phyloP scores from a whole-genome alignment of 2,329 filamentous ascomycete genomes.

The Alternaria triticimaculans region DNA sequence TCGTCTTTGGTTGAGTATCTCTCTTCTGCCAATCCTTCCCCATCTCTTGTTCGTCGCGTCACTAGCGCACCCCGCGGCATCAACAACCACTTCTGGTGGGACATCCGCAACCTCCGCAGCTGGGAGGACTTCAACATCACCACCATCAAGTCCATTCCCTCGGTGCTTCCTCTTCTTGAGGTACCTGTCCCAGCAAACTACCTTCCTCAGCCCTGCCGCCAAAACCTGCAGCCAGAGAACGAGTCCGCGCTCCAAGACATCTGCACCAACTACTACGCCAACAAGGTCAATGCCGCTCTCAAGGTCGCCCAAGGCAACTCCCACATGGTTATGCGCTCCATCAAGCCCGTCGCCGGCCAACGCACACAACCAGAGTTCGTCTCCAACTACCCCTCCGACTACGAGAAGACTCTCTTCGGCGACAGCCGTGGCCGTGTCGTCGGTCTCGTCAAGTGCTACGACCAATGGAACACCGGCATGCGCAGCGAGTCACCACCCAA shows the following conservation, averaged over 20 bases:
- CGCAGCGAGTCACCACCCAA: conserved; percentile 83
- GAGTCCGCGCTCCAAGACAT: conserved; percentile 77
- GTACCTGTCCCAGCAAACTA: conserved; percentile 64
- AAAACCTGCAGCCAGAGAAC: conserved; percentile 75
- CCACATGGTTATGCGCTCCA: conserved; percentile 59
- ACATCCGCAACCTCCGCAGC: conserved; percentile 82
- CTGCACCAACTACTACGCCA: conserved; percentile 78
- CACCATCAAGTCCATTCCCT: conserved; percentile 75
- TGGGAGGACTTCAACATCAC: conserved; percentile 81
- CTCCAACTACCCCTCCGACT: conserved; percentile 65
- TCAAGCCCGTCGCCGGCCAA: conserved; percentile 47
- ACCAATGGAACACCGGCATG: conserved; percentile 96
- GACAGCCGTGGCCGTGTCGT: conserved; percentile 68
- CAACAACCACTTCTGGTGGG: conserved; percentile 94
- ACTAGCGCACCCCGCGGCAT: conserved; percentile 72
- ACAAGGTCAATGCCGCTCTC: conserved; percentile 86
- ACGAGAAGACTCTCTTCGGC: conserved; percentile 56
- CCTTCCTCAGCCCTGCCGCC: conserved; percentile 64
- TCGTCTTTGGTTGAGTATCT: conserved; percentile 82
- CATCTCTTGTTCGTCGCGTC: conserved; percentile 80
- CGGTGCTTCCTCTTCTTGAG: conserved; percentile 73
- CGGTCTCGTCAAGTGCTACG: conserved; percentile 88
- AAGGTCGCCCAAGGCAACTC: conserved; percentile 74
- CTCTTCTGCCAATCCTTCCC: conserved; percentile 78
- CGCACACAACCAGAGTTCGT: conserved; percentile 70